phyloP scores from a whole-genome alignment of 2,329 filamentous ascomycete genomes.

The Fusarium tupiense region DNA sequence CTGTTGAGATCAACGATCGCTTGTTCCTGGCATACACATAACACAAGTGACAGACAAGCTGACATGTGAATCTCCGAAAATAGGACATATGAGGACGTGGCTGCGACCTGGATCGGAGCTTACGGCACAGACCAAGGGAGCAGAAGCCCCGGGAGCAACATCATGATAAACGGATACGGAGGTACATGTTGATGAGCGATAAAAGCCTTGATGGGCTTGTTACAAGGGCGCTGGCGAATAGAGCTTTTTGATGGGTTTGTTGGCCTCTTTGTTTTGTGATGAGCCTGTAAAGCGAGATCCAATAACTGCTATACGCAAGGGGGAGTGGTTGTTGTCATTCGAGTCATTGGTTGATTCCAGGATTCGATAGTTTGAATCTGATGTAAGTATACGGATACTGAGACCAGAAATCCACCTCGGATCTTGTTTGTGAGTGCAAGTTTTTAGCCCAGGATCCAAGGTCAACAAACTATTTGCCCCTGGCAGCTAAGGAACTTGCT shows the following conservation, averaged over 20 bases:
- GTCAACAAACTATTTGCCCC: not conserved
- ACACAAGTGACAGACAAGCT: slow-evolving; percentile 20
- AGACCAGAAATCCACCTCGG: slow-evolving; percentile 24
- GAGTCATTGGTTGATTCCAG: slow-evolving; percentile 26
- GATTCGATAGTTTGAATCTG: slow-evolving; percentile 13
- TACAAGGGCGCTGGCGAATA: slow-evolving; percentile 25
- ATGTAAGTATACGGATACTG: slow-evolving; percentile 14
- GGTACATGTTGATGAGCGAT: slow-evolving; percentile 9
- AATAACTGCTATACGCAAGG: slow-evolving; percentile 12
- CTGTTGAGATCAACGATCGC: slow-evolving; percentile 1
- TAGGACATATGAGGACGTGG: slow-evolving; percentile 82
- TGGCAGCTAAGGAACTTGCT: slow-evolving; percentile 23
- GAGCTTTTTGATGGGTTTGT: slow-evolving; percentile 14
- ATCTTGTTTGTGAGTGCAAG: slow-evolving; percentile 8
- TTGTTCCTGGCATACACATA: not conserved
- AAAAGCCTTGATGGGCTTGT: slow-evolving; percentile 14
- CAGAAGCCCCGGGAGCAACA: slow-evolving; percentile 25
- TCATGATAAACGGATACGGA: slow-evolving; percentile 23
- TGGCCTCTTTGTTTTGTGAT: not conserved
- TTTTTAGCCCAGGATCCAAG: slow-evolving; percentile 18
- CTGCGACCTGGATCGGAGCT: slow-evolving; percentile 62
- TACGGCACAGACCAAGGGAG: slow-evolving; percentile 39
- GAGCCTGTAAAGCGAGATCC: slow-evolving; percentile 1
- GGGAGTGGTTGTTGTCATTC: slow-evolving; percentile 28
- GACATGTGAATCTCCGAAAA: slow-evolving; percentile 33